Base-by-base conservation (phyloP, 1,139 yeast genomes). In the Yamadazyma epiphylla region DNA sequence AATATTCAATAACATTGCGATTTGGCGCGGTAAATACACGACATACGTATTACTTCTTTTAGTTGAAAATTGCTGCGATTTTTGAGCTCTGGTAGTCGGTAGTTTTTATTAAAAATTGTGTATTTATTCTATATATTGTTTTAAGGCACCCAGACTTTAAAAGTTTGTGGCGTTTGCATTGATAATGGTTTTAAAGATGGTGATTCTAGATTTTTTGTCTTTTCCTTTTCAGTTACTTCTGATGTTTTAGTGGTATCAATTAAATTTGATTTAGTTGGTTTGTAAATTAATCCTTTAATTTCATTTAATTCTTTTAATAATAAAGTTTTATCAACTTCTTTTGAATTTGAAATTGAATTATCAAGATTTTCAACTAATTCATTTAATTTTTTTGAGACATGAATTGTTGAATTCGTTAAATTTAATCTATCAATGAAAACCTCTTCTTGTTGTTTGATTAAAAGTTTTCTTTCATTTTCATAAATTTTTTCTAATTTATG, bases 131-230 rank as follows among this genome's bases (percentile, higher is more conserved):
- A 17, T 17, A 17, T 17, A 20, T 10, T 10, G 8, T 5, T 7
- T 43, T 48, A 67, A 22, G 74, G 74, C 27, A 83, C 84, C 97
- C 97, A 88, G 44, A 86, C 83, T 55, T 89, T 84, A 57, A 86
- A 88, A 22, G 80, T 64, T 54, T 84, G 94, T 3, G 96, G 96
- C 11, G 86, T 71, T 43, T 83, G 89, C 38, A 83, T 64, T 24
- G 95, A 84, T 29, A 86, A 68, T 6, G 95, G 95, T 49, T 80
- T 79, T 28, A 74, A 15, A 4, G 38, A 29, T 3, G 37, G 37
- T 8, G 36, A 49, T 17, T 61, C 62, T 8, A 33, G 19, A 13
- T 60, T 65, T 21, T 55, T 58, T 13, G 49, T 58, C 32, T 44
- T 51, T 29, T 42, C 34, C 11, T 43, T 49, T 36, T 37, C 44